Evolutionary conservation across 305 asterid species (phyloP).

Genomic region (Withania somnifera): DNA sequence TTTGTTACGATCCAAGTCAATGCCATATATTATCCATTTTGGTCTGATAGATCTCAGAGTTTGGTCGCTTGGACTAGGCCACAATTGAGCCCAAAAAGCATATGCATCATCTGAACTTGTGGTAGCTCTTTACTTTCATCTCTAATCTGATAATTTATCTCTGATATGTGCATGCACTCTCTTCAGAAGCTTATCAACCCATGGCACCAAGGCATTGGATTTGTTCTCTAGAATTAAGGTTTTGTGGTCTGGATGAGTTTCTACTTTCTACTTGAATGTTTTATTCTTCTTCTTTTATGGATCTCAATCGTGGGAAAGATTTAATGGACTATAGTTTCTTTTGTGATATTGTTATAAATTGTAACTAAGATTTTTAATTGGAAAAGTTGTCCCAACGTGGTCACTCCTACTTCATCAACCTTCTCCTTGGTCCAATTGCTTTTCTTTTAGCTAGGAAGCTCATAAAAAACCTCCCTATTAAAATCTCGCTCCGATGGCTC

Average conservation of each 20-base stretch:
- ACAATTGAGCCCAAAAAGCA: background rate
- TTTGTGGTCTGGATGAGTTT: background rate
- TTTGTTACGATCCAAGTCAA: background rate
- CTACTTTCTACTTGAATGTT: background rate
- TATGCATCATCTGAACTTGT: background rate
- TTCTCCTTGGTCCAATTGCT: no score
- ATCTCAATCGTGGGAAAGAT: background rate
- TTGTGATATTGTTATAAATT: no score
- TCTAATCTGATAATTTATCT: background rate
- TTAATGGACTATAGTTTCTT: background rate
- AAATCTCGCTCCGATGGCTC: no score
- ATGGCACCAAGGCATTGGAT: background rate
- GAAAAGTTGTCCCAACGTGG: no score
- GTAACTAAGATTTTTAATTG: no score
- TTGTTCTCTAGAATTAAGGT: background rate
- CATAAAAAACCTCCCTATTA: no score
- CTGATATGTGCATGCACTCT: background rate
- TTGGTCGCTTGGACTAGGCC: background rate
- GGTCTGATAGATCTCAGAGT: background rate
- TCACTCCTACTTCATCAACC: no score
- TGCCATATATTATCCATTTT: background rate
- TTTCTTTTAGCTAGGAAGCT: no score
- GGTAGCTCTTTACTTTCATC: background rate
- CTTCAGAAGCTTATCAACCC: background rate
- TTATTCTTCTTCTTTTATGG: background rate